Evolutionary conservation across 176 grass and related monocot genomes (phyloP).

Genomic region (Alopecurus myosuroides): DNA sequence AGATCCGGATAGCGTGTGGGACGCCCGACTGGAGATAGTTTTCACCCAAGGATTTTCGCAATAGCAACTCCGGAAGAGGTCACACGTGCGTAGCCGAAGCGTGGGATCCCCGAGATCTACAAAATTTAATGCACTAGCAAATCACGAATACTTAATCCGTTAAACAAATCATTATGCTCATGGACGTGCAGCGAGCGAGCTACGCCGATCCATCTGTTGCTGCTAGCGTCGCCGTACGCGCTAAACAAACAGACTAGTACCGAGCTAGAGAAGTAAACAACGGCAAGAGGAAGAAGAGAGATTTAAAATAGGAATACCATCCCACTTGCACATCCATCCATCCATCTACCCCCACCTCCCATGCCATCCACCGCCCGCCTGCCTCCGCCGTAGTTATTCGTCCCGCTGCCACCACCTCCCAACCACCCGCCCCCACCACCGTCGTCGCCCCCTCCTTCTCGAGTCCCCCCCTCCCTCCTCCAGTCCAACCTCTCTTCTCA

Average conservation of each 20-base stretch:
- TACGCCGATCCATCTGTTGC: constrained; percentile 3
- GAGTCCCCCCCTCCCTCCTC: too few relatives aligned
- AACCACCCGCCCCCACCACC: constrained; percentile 3
- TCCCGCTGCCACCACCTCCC: not conserved
- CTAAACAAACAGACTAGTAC: not conserved
- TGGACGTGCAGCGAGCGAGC: not conserved
- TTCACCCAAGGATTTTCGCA: too few relatives aligned
- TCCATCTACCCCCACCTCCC: not conserved
- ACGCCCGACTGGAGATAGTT: too few relatives aligned
- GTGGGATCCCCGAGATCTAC: not conserved
- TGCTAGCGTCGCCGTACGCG: constrained; percentile 8
- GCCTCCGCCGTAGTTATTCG: not conserved
- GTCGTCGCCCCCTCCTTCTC: not conserved
- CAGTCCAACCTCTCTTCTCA: not conserved
- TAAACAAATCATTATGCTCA: not conserved
- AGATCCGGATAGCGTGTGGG: too few relatives aligned
- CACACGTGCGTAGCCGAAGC: not conserved
- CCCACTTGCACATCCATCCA: not conserved
- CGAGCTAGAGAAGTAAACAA: not conserved
- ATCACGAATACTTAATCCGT: not conserved
- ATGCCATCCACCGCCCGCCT: constrained; percentile 1
- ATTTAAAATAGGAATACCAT: not conserved
- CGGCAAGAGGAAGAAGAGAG: not conserved
- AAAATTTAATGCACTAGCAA: not conserved
- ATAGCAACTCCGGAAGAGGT: too few relatives aligned